Evolutionary conservation across 371 early-diverging fungal species (phyloP).

Genomic region (Rhizopus delemar): DNA sequence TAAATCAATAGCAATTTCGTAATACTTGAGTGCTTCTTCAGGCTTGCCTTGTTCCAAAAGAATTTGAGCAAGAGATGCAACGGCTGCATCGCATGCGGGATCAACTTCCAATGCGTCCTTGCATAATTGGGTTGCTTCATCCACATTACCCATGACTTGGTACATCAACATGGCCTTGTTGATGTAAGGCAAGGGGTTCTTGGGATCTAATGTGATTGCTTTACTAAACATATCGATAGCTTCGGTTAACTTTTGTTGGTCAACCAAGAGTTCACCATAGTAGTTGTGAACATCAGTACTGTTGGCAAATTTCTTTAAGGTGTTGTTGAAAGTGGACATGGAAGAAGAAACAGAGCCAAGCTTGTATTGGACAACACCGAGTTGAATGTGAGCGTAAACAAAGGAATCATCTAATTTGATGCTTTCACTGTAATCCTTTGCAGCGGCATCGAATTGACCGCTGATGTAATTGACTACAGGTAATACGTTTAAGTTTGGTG

Average conservation of each 20-base stretch:
- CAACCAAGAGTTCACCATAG: constrained; percentile 92
- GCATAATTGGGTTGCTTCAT: constrained; percentile 77
- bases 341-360: constrained; percentile 74
- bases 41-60: constrained; percentile 83
- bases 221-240: constrained; percentile 78
- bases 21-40: constrained; percentile 80
- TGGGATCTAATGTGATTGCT: constrained; percentile 69
- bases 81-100: constrained; percentile 93
- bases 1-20: constrained; percentile 82
- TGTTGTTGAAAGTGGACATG: constrained; percentile 78
- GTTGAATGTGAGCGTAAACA: constrained; percentile 92
- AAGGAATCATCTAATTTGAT: constrained; percentile 81
- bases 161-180: constrained; percentile 93
- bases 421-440: constrained; percentile 82
- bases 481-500: constrained; percentile 4
- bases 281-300: constrained; percentile 94
- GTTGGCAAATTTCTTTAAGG: constrained; percentile 75
- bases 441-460: constrained; percentile 76
- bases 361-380: constrained; percentile 93
- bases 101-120: constrained; percentile 86
- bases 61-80: constrained; percentile 89
- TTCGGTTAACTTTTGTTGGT: constrained; percentile 79
- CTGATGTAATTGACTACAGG: constrained; percentile 68
- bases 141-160: constrained; percentile 77
- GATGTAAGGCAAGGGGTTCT: constrained; percentile 90